phyloP scores from a whole-genome alignment of 2,329 filamentous ascomycete species.

The Myriosclerotinia duriaeana region DNA sequence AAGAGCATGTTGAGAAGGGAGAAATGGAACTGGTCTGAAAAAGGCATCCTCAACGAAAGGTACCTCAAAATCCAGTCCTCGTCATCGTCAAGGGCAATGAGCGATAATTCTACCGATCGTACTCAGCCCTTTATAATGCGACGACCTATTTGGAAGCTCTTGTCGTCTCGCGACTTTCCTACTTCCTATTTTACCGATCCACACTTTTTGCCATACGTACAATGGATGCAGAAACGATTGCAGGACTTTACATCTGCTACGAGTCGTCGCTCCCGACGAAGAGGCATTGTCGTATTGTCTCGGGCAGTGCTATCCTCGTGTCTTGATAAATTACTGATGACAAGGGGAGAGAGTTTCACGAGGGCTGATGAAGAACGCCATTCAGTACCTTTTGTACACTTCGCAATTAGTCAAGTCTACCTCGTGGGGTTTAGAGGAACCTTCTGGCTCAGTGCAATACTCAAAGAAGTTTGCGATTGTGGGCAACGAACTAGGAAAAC shows the following conservation, averaged over 20 bases:
- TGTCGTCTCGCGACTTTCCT: not conserved
- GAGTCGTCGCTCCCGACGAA: too few relatives aligned
- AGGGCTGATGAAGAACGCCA: not conserved
- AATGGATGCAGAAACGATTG: not conserved
- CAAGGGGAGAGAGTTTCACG: not conserved
- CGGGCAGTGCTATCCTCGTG: not conserved
- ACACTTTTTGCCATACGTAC: not conserved
- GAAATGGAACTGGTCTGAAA: slow-evolving; percentile 33
- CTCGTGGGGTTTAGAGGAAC: too few relatives aligned
- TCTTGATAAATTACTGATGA: not conserved
- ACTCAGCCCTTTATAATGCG: not conserved
- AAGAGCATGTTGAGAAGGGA: slow-evolving; percentile 29
- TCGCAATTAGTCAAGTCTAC: not conserved
- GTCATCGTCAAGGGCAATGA: not conserved
- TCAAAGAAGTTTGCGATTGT: not conserved
- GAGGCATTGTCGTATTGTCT: not conserved
- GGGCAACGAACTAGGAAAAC: not conserved
- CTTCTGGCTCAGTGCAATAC: not conserved
- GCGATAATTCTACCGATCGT: not conserved
- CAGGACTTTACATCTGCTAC: not conserved
- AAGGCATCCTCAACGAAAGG: not conserved
- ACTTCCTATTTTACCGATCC: not conserved
- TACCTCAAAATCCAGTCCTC: too few relatives aligned
- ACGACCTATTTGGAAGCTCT: not conserved
- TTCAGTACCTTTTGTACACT: too few relatives aligned